Percentiles rank a stretch among this genome's conserved stretches.
These are phyloP conservation scores for Ceratocystis colombiana DNA, from an alignment of 2,329 filamentous ascomycete species.

Conservation along the genomic window DNA sequence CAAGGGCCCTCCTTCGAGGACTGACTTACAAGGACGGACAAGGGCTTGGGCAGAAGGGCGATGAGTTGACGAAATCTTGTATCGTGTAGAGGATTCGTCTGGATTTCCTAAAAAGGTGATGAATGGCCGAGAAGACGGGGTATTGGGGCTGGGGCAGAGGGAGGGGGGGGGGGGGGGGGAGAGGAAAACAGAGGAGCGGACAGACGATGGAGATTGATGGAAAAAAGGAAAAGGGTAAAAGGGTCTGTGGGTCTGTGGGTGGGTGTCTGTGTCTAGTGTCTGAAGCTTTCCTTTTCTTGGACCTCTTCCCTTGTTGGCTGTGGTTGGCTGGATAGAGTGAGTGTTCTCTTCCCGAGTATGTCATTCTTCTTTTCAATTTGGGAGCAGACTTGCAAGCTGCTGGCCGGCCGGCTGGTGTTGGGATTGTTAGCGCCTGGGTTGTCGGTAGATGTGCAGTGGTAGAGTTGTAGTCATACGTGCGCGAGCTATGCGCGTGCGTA, in stretches of 20 bases:
- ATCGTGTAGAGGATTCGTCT: not conserved
- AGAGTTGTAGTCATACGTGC: not conserved
- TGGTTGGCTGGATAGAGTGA: too few relatives aligned
- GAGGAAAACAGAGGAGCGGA: not conserved
- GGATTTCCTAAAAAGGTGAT: not conserved
- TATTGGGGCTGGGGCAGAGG: not conserved
- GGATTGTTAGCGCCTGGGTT: not conserved
- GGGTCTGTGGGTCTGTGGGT: slow-evolving; percentile 2
- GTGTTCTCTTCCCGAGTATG: too few relatives aligned
- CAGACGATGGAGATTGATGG: too few relatives aligned
- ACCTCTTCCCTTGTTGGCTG: not conserved
- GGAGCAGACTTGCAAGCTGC: too few relatives aligned
- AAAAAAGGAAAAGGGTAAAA: not conserved
- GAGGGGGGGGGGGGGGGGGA: not conserved
- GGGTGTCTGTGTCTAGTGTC: slow-evolving; percentile 4
- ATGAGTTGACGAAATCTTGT: not conserved
- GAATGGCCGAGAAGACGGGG: slow-evolving; percentile 7
- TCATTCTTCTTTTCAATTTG: too few relatives aligned
- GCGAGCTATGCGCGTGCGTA: not conserved
- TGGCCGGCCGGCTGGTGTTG: too few relatives aligned
- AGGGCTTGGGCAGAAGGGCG: not conserved
- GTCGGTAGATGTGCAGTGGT: not conserved
- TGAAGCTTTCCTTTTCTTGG: not conserved
- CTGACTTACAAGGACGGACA: too few relatives aligned
- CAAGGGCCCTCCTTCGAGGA: not conserved